Conservation (phyloP, 352 stramenopile species). For the Vaucheria bursata region DNA sequence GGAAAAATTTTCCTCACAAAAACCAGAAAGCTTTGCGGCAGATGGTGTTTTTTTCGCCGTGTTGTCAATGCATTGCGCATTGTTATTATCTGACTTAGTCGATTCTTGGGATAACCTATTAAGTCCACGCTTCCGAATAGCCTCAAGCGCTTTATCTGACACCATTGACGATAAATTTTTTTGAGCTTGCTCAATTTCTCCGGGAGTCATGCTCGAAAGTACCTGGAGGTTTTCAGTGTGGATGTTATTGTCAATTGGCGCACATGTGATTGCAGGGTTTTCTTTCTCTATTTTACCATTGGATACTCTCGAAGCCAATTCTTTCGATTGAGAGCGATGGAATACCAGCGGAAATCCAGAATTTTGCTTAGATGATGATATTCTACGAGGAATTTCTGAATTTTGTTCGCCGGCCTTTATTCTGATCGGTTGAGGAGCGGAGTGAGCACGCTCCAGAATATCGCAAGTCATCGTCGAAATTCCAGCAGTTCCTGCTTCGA, state of each 20-base stretch:
- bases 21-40: too few species aligned
- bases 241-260: too few species aligned
- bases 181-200: conserved; percentile 20
- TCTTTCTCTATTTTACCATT: too few species aligned
- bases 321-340: neutral
- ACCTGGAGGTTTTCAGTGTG: conserved; percentile 31
- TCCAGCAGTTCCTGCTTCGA: too few species aligned
- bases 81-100: neutral
- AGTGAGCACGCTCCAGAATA: too few species aligned
- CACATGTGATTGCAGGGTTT: too few species aligned
- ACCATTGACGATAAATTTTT: conserved; percentile 17
- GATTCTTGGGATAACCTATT: neutral
- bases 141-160: conserved; percentile 19
- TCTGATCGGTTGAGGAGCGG: too few species aligned
- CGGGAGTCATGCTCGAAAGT: conserved; percentile 21
- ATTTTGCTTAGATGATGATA: too few species aligned
- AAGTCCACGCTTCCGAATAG: conserved; percentile 8
- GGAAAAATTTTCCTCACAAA: too few species aligned
- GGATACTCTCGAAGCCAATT: neutral
- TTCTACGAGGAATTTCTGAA: too few species aligned
- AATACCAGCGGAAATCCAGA: neutral
- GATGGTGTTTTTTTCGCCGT: neutral
- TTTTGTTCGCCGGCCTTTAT: too few species aligned
- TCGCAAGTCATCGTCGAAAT: too few species aligned
- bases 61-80: neutral